Evolutionary conservation across 2,329 filamentous ascomycete species (phyloP), one percentile per base, ranked within the genome.

Genomic region (Penicillium sp.): DNA sequence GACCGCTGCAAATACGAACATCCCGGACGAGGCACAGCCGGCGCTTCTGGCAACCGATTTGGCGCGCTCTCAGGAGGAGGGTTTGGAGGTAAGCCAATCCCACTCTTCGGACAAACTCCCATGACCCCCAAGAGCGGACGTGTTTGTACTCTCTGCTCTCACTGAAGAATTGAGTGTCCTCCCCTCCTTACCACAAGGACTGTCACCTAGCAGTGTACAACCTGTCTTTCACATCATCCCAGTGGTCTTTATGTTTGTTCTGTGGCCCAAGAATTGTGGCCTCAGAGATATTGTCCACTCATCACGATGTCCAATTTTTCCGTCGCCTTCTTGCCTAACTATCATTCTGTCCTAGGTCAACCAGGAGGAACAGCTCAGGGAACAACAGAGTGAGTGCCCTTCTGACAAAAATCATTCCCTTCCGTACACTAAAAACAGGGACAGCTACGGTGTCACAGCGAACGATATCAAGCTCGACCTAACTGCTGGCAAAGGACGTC

Each of bases 381-480:
- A 25, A 8, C 13, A 9, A n/a, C 43, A 32, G 35, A 45, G 43
- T 45, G 25, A 45, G 43, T 39, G 32, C 6, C 9, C 9, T 13
- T 9, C 8, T 38, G 1, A 33, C 35, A 36, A 12, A 3, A 45
- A 24, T 11, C 8, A 29, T 7, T 29, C 26, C 4, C 11, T 12
- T 37, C n/a, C 25, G 27, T 41, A 37, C 48, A 49, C 56, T 49
- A 18, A 39, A 12, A 12, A 33, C 44, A 50, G 59, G 64, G 48
- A 50, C 61, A 76, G 73, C 48, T 76, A 81, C 63, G 75, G 69
- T 39, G 67, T 90, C 36, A 79, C 71, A n/a, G 69, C 71, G 37
- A 79, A 80, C 0, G 71, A 70, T 2, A 84, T 94, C 57, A 76
- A 77, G 51, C 70, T 71, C 45, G 89, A 94, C 62, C 74, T 94